Evolutionary conservation across 208 protist genomes (phyloP).

Genomic region (Endotrypanum monterogeii): DNA sequence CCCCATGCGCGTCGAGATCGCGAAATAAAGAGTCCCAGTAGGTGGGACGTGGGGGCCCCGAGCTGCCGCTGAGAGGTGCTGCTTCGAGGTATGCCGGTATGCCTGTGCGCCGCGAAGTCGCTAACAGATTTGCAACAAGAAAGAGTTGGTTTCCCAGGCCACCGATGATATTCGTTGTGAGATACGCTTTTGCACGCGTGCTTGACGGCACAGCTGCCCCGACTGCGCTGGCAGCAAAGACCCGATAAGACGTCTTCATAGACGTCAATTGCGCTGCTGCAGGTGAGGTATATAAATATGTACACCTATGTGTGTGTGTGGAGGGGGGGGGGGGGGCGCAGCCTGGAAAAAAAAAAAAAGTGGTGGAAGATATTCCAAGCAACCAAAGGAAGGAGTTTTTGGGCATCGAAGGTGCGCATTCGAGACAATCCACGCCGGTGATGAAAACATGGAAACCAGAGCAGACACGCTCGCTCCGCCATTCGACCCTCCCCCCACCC

Average conservation of each 20-base stretch:
- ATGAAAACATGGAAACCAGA: background rate
- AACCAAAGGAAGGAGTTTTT: background rate
- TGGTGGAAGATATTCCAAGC: background rate
- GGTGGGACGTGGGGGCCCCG: conserved; percentile 65
- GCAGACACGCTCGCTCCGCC: background rate
- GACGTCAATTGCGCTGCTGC: too few relatives aligned
- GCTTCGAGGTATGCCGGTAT: conserved; percentile 48
- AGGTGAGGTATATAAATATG: background rate
- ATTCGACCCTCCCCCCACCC: too few relatives aligned
- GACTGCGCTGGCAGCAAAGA: background rate
- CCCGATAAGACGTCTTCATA: background rate
- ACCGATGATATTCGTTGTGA: conserved; percentile 86
- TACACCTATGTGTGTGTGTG: background rate
- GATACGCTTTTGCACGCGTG: background rate
- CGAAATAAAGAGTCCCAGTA: conserved; percentile 83
- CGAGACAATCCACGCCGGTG: background rate
- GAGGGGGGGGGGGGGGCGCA: background rate
- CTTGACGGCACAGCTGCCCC: background rate
- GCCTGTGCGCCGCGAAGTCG: conserved; percentile 52
- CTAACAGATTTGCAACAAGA: conserved; percentile 78
- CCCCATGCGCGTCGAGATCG: conserved; percentile 37
- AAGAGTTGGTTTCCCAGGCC: conserved; percentile 90
- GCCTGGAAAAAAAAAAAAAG: background rate
- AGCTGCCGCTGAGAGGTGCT: conserved; percentile 60
- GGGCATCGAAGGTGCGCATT: background rate